These are phyloP conservation scores for Aspergillus calidoustus DNA, from an alignment of 2,329 filamentous ascomycete genomes.

Conservation along the genomic window DNA sequence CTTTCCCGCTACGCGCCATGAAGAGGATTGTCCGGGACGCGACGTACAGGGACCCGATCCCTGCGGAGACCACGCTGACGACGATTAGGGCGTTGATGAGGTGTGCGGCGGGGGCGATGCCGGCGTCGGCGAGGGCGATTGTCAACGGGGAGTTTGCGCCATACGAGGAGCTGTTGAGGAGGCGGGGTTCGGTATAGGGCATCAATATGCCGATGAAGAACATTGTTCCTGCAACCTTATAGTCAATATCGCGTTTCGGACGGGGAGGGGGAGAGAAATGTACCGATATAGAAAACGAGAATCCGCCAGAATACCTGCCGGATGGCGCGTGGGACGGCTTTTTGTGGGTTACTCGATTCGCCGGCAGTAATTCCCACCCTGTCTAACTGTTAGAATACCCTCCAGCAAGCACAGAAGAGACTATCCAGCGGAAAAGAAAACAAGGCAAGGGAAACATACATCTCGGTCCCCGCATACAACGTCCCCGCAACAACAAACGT, in stretches of 20 bases:
- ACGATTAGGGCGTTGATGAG: slow-evolving; percentile 80
- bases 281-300: slow-evolving; percentile 63
- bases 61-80: slow-evolving; percentile 71
- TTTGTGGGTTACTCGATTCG: slow-evolving; percentile 48
- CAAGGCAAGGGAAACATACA: not conserved
- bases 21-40: slow-evolving; percentile 74
- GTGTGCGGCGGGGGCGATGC: slow-evolving; percentile 73
- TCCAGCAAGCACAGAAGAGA: not conserved
- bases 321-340: slow-evolving; percentile 52
- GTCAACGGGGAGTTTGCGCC: slow-evolving; percentile 75
- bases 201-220: slow-evolving; percentile 78
- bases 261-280: not conserved
- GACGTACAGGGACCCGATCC: slow-evolving; percentile 79
- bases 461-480: slow-evolving; percentile 39
- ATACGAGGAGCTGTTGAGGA: slow-evolving; percentile 65
- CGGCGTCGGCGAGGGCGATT: slow-evolving; percentile 73
- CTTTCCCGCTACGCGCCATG: slow-evolving; percentile 75
- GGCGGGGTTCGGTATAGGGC: slow-evolving; percentile 67
- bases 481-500: slow-evolving; percentile 42
- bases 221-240: slow-evolving; percentile 56
- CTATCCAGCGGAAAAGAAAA: no score
- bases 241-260: not conserved
- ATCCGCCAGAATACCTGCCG: slow-evolving; percentile 49
- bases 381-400: not conserved
- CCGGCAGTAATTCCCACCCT: slow-evolving; percentile 44